Base-by-base conservation (phyloP, 148 eudicot species). In the Rhododendron kiyosumense region DNA sequence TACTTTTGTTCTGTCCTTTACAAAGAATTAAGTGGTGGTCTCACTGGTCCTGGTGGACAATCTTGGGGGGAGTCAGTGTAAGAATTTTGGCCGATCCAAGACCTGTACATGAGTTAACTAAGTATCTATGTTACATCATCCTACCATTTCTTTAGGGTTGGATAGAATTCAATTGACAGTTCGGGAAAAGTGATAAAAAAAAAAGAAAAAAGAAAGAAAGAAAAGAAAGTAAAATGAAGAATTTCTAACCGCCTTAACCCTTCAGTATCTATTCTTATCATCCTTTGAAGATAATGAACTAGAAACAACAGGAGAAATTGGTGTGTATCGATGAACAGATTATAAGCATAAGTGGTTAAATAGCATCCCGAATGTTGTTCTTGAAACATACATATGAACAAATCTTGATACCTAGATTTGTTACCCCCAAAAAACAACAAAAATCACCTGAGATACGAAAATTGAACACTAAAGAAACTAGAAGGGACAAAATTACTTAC, bases 381-480 rank as follows among this genome's bases (percentile, higher is more conserved):
- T 36, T 36, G 84, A 82, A 5, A 36, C 17, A 28, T 1, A 51
- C 20, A 28, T 15, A 28, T 7, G n/a, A 34, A 78, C 8, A 26
- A 15, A 79, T 79, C 17, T 71, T 30, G 17, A 46, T 46, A 26
- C 22, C n/a, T 34, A 34, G 43, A 77, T 43, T 20, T 81, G 36
- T 51, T 81, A 11, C 41, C n/a, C 22, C 34, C 20, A n/a, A 63
- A 7, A 28, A 59, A 14, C 48, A 69, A 43, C 38, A 45, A 30
- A 54, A 83, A 45, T 67, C 84, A 83, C 73, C 84, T 36, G 46
- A 82, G 32, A 61, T 36, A 13, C n/a, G 51, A 38, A 41, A 67
- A 24, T 38, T 24, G 57, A 83, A 38, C 49, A 2, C 24, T 32
- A 45, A 54, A 65, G 13, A 63, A 24, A 67, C 34, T 18, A 38